Percentiles rank a stretch among this genome's conserved stretches.
Evolutionary conservation across 202 grass and related monocot genomes (phyloP).

Genomic region (Hordeum pubiflorum): DNA sequence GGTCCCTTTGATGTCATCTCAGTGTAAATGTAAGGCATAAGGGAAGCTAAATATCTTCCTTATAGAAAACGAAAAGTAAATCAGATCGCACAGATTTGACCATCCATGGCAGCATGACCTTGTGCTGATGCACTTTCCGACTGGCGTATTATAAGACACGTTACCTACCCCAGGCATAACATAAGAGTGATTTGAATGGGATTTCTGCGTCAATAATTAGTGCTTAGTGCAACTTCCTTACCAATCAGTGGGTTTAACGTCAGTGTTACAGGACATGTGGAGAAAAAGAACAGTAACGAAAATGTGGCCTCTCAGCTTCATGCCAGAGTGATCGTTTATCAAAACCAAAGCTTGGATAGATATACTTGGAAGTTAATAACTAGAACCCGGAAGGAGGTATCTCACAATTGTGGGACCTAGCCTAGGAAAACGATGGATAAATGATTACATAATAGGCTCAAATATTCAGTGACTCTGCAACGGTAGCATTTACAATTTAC

Average conservation of each 20-base stretch:
- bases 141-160: background rate
- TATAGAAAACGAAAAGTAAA: background rate
- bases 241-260: constrained; percentile 12
- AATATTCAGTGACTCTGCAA: constrained; percentile 11
- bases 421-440: background rate
- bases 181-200: background rate
- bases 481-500: background rate
- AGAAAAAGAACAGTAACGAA: background rate
- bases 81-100: background rate
- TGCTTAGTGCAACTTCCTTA: background rate
- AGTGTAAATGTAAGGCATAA: constrained; percentile 6
- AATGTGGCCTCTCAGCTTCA: constrained; percentile 2
- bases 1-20: constrained; percentile 18
- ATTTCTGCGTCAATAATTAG: constrained; percentile 16
- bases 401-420: background rate
- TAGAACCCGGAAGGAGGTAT: constrained; percentile 19
- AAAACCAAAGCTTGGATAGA: constrained; percentile 17
- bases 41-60: background rate
- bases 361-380: constrained; percentile 19
- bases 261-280: background rate
- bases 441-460: background rate
- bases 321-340: background rate
- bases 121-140: background rate
- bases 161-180: constrained; percentile 1
- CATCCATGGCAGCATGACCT: background rate